phyloP scores from a whole-genome alignment of 495 filamentous ascomycete genomes.

The Xylaria palmicola region DNA sequence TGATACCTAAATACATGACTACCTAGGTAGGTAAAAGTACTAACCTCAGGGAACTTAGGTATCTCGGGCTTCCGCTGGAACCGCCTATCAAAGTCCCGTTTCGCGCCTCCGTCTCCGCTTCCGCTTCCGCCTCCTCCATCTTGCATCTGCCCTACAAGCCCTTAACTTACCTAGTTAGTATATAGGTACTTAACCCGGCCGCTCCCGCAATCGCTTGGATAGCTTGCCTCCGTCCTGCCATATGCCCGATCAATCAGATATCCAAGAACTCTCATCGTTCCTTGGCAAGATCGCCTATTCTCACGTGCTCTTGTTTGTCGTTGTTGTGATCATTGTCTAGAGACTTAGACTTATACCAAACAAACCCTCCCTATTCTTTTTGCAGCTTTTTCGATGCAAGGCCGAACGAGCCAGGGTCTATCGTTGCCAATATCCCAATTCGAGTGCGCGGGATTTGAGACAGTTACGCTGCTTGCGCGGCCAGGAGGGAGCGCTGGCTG shows the following conservation, averaged over 20 bases:
- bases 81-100: constrained; percentile 5
- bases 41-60: no score
- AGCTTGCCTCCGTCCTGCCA: no score
- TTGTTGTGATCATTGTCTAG: background rate
- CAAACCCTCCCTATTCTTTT: background rate
- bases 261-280: background rate
- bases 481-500: background rate
- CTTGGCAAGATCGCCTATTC: background rate
- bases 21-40: no score
- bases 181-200: no score
- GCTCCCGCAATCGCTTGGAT: no score
- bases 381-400: background rate
- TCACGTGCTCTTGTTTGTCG: background rate
- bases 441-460: background rate
- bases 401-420: background rate
- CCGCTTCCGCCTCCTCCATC: background rate
- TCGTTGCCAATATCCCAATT: background rate
- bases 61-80: constrained; percentile 7
- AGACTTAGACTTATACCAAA: background rate
- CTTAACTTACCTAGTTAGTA: no score
- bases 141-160: no score
- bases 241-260: background rate
- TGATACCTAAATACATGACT: constrained; percentile 19
- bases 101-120: constrained; percentile 5
- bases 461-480: background rate